These are phyloP conservation scores for Evansstolkia leycettana DNA, from an alignment of 495 filamentous ascomycete genomes.

Conservation along the genomic window DNA sequence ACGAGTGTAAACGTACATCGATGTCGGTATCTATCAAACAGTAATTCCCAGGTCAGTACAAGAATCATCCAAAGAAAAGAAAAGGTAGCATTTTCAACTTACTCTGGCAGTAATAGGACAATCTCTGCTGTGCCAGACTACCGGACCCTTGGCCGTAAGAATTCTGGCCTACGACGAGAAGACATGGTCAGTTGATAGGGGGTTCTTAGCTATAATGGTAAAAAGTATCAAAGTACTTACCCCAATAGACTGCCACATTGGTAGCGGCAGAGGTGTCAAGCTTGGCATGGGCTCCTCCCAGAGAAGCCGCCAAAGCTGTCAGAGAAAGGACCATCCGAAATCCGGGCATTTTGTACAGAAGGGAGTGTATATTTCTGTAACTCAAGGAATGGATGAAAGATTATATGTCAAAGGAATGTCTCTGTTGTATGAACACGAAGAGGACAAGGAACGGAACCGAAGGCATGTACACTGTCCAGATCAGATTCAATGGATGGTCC, in stretches of 20 bases:
- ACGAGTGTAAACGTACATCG: slow-evolving; percentile 19
- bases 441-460: neutral
- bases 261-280: slow-evolving; percentile 29
- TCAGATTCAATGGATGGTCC: neutral
- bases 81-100: slow-evolving; percentile 9
- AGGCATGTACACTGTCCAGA: neutral
- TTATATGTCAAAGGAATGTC: slow-evolving; percentile 1
- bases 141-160: slow-evolving; percentile 34
- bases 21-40: slow-evolving; percentile 18
- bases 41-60: neutral
- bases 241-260: slow-evolving; percentile 55
- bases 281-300: slow-evolving; percentile 24
- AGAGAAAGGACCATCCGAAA: slow-evolving; percentile 13
- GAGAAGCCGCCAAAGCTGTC: slow-evolving; percentile 14
- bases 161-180: slow-evolving; percentile 40
- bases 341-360: slow-evolving; percentile 14
- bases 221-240: no score
- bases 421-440: neutral
- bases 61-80: neutral
- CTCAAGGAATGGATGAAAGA: slow-evolving; percentile 1
- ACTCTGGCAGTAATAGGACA: slow-evolving; percentile 49
- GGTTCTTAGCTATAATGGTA: neutral
- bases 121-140: slow-evolving; percentile 35
- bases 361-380: neutral
- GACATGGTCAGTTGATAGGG: neutral